Evolutionary conservation across 2,329 filamentous ascomycete genomes (phyloP), one percentile per base, ranked within the genome.

Genomic region (Aspergillus sp.): DNA sequence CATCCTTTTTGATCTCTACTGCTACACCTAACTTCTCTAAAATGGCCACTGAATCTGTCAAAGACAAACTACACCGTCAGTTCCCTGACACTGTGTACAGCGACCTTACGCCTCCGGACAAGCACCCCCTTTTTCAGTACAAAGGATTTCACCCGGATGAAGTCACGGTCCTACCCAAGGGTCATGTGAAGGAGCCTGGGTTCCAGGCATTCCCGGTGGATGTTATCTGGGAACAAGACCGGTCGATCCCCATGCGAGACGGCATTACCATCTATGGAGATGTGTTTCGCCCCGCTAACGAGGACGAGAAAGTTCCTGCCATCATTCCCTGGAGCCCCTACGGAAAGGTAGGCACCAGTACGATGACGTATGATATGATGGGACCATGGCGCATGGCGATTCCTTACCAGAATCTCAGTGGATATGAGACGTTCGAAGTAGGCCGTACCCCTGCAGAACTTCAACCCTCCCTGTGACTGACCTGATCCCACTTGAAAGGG

Each of bases 311-410:
- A n/a, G 56, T 60, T 3, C 62, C 62, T 1, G 60, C 57, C 1
- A 55, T 64, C 29, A 45, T 60, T 30, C 43, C 51, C 26, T 58
- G 59, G 59, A 54, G 58, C 48, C 52, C 61, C 1, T 57, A 61
- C 42, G 60, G 62, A 2, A 64, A 64, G 42, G 47, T 51, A 28
- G 55, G 54, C n/a, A 52, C 44, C 10, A 47, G 57, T 9, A 39
- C 46, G 3, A 32, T 48, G 10, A 42, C 36, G 5, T 57, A 50
- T 19, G 49, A 49, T 2, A 19, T 44, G 4, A 54, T 55, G 49
- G 50, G 45, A 3, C 48, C 53, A 10, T 54, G 43, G 41, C 43
- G 48, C 7, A 39, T 55, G 2, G 47, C 53, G 3, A 40, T 50
- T 29, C 48, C 51, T 1, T 44, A 44, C 29, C 53, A 56, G 7